Conservation (phyloP, 768 basidiomycete species). For the Xerocomus spinulosus region DNA sequence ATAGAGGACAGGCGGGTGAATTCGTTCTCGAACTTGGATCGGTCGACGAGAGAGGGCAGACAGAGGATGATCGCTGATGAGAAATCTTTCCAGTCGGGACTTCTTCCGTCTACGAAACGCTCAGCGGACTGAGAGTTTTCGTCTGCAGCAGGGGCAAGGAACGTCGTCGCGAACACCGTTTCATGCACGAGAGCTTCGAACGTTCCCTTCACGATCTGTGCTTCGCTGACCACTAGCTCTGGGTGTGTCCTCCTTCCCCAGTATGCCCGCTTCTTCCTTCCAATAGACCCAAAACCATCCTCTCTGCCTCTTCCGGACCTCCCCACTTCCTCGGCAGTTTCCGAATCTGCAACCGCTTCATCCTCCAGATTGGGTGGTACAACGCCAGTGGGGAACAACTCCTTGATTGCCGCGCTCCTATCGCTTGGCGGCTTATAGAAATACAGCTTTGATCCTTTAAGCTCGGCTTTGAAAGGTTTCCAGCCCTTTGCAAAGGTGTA, state of each 20-base stretch:
- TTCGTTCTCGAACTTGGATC: slow-evolving; percentile 61
- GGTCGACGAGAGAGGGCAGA: slow-evolving; percentile 54
- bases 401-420: slow-evolving; percentile 56
- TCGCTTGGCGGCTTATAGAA: slow-evolving; percentile 84
- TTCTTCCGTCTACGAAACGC: slow-evolving; percentile 17
- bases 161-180: slow-evolving; percentile 72
- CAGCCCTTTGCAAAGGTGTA: slow-evolving; percentile 59
- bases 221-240: slow-evolving; percentile 46
- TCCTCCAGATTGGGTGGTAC: slow-evolving; percentile 53
- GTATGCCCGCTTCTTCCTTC: slow-evolving; percentile 61
- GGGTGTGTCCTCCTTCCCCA: slow-evolving; percentile 79
- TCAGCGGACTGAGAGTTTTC: slow-evolving; percentile 17
- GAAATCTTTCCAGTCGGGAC: slow-evolving; percentile 56
- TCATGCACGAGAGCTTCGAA: slow-evolving; percentile 82
- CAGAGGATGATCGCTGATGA: slow-evolving; percentile 57
- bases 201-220: slow-evolving; percentile 56
- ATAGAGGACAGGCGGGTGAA: slow-evolving; percentile 61
- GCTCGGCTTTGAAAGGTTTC: slow-evolving; percentile 82
- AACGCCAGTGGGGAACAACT: slow-evolving; percentile 66
- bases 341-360: slow-evolving; percentile 29
- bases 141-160: slow-evolving; percentile 29
- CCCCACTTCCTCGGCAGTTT: slow-evolving; percentile 25
- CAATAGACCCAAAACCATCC: slow-evolving; percentile 24
- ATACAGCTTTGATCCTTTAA: slow-evolving; percentile 81
- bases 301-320: slow-evolving; percentile 33